Base-by-base conservation (phyloP, 768 basidiomycete genomes). In the Punctularia strigosozonata region DNA sequence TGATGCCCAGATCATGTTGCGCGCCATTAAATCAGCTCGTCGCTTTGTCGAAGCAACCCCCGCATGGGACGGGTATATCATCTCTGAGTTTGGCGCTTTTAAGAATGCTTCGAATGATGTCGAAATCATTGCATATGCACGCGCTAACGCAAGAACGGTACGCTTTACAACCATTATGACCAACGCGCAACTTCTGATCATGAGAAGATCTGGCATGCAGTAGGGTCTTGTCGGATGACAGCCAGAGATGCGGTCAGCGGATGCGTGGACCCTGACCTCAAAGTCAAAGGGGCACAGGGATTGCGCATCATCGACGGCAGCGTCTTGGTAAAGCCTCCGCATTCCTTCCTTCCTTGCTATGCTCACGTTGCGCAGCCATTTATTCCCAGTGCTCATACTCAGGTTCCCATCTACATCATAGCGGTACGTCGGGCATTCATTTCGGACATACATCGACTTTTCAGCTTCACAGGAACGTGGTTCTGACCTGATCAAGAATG, bases 61-160 rank as follows among this genome's bases (percentile, higher is more conserved):
- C 19, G 46, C 51, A 1, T 65, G 56, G 57, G 31, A 47, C 4
- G 53, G 48, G 8, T 62, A 43, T 33, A 41, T 64, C n/a, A 26
- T 50, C 14, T 47, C 30, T n/a, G 46, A 52, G 19, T 31, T 15
- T 24, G 44, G 39, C 26, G 31, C 14, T 5, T 30, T 41, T 21
- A 44, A 17, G 20, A 25, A 42, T 17, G 47, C 39, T 10, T 40
- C 24, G 10, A 48, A 39, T 17, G 44, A 48, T 30, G 47, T 28
- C 6, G 38, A 43, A 28, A 36, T 45, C 30, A 44, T 37, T n/a
- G 40, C 25, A 19, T 47, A 39, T 18, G 37, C 34, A 1, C 8
- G 19, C 10, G 10, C 10, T 12, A 8, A 34, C 18, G 20, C 33
- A 10, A 20, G 10, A 19, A 34, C 33, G 8, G 33, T 34, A n/a